Percentiles rank a stretch among this genome's conserved stretches.
These are phyloP conservation scores for Periconia digitata DNA, from an alignment of 2,329 filamentous ascomycete genomes.

Conservation along the genomic window DNA sequence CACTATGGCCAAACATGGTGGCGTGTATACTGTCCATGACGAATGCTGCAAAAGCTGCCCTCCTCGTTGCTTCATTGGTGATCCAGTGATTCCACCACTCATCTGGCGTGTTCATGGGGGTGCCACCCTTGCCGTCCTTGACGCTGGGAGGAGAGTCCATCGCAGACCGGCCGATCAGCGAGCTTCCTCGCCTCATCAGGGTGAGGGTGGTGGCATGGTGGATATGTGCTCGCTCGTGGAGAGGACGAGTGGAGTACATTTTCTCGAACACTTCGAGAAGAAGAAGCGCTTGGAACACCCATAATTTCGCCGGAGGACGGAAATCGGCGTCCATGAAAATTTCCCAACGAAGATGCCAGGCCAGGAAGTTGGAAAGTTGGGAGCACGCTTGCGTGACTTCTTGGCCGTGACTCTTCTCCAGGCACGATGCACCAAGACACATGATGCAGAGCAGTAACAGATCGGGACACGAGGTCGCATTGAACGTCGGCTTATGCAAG, in stretches of 20 bases:
- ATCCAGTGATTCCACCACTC: conserved; percentile 98
- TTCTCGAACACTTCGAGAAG: conserved; percentile 95
- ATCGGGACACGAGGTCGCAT: conserved; percentile 81
- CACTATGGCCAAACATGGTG: conserved; percentile 96
- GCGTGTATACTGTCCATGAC: conserved; percentile 94
- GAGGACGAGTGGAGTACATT: conserved; percentile 88
- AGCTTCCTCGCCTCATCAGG: conserved; percentile 90
- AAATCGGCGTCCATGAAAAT: conserved; percentile 92
- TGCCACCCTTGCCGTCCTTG: conserved; percentile 60
- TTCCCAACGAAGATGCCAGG: conserved; percentile 93
- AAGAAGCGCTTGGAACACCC: conserved; percentile 90
- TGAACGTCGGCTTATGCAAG: conserved; percentile 91
- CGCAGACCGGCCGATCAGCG: conserved; percentile 81
- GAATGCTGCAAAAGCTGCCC: conserved; percentile 91
- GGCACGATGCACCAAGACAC: conserved; percentile 84
- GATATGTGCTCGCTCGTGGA: conserved; percentile 94
- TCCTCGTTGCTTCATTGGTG: conserved; percentile 83
- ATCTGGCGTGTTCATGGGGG: conserved; percentile 69
- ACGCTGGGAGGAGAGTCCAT: conserved; percentile 80
- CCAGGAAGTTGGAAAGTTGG: conserved; percentile 83
- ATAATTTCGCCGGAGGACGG: conserved; percentile 87
- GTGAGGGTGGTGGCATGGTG: conserved; percentile 96
- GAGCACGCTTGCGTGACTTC: conserved; percentile 75
- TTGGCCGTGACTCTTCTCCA: conserved; percentile 79
- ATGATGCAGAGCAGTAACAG: conserved; percentile 86